Evolutionary conservation across 495 filamentous ascomycete species (phyloP).

Genomic region (Neurospora pannonica): DNA sequence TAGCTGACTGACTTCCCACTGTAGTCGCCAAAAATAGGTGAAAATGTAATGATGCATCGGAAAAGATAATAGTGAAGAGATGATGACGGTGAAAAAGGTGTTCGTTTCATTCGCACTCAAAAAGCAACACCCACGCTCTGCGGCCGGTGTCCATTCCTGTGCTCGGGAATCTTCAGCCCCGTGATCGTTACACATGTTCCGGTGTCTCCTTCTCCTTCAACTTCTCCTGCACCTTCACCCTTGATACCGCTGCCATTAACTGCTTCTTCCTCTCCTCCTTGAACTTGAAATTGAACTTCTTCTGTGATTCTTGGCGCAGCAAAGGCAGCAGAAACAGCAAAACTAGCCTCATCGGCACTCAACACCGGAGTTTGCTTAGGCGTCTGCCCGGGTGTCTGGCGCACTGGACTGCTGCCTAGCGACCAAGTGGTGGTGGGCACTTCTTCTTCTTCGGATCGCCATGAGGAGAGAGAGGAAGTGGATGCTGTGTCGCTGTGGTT

Average conservation of each 20-base stretch:
- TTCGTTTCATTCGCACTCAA: neutral
- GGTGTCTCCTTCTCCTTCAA: neutral
- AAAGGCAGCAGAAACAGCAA: neutral
- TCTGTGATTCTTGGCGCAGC: neutral
- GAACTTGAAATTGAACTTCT: neutral
- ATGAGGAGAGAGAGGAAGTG: neutral
- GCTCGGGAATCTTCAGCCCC: neutral
- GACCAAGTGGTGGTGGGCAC: constrained; percentile 35
- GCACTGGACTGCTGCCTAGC: constrained; percentile 30
- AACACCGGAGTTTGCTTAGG: constrained; percentile 18
- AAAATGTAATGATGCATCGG: neutral
- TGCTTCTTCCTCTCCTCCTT: neutral
- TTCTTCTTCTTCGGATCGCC: constrained; percentile 24
- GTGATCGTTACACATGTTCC: neutral
- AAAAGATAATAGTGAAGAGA: neutral
- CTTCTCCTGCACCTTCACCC: neutral
- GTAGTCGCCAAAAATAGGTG: neutral
- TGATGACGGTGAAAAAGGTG: neutral
- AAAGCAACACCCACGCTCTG: constrained; percentile 17
- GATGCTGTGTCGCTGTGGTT: constrained; percentile 5
- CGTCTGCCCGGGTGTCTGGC: constrained; percentile 16
- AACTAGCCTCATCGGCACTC: constrained; percentile 3
- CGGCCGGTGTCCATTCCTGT: constrained; percentile 4
- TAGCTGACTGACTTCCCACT: neutral
- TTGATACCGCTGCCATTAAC: neutral